A percentile compares a stretch with the other conserved stretches of the same genome.
phyloP scores from a whole-genome alignment of 2,329 filamentous ascomycete species.

The Colletotrichum cuscutae region DNA sequence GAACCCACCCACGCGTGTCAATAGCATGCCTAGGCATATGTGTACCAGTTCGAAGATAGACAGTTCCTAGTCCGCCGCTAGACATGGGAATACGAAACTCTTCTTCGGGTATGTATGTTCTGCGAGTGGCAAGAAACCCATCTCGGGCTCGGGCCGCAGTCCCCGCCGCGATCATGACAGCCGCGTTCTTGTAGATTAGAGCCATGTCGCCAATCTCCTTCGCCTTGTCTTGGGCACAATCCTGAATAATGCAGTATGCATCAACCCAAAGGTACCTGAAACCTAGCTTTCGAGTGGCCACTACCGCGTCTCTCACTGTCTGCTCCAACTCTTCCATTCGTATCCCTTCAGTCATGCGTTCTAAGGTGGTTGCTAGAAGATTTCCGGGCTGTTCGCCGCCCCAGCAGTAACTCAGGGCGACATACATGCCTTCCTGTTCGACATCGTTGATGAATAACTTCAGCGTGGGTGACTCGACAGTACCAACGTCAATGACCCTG shows the following conservation, averaged over 20 bases:
- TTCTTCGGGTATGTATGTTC: background rate
- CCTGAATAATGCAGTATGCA: conserved; percentile 36
- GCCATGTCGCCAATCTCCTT: conserved; percentile 32
- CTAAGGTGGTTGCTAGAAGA: background rate
- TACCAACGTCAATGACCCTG: conserved; percentile 25
- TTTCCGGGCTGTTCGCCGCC: conserved; percentile 19
- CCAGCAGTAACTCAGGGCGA: conserved; percentile 38
- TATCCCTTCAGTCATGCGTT: background rate
- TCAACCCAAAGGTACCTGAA: conserved; percentile 37
- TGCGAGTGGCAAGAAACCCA: conserved; percentile 4
- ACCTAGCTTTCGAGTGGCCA: conserved; percentile 9
- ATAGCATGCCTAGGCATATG: conserved; percentile 10
- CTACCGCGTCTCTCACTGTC: conserved; percentile 31
- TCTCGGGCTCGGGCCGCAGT: background rate
- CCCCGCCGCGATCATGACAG: conserved; percentile 16
- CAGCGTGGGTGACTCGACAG: background rate
- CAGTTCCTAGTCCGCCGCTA: background rate
- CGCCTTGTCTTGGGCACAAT: conserved; percentile 28
- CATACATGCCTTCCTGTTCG: conserved; percentile 20
- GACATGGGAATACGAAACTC: background rate
- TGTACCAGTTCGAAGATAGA: background rate
- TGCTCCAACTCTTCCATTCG: background rate
- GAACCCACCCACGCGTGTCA: conserved; percentile 35
- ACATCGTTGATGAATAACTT: conserved; percentile 7
- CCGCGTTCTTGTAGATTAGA: conserved; percentile 27